phyloP scores from a whole-genome alignment of 805 yeast genomes.

The Yarrowia porcina region DNA sequence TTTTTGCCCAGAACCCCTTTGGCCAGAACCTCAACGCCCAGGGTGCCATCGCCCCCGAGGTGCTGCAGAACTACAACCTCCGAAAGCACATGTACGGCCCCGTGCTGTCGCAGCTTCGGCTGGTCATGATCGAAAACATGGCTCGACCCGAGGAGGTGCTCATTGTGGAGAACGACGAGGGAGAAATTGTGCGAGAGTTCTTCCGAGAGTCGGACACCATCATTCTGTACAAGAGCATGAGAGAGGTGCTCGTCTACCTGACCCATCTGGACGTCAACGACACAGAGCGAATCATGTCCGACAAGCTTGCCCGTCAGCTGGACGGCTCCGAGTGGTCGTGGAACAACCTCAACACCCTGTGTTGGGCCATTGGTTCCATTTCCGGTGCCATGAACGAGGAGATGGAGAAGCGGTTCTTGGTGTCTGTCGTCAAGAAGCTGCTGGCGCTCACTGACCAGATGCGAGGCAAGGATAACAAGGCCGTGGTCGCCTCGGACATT shows the following conservation, averaged over 20 bases:
- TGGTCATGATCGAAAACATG: constrained; percentile 96
- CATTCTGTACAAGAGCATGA: constrained; percentile 88
- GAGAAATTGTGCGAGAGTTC: constrained; percentile 96
- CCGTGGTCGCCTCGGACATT: constrained; percentile 98
- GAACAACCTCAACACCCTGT: constrained; percentile 93
- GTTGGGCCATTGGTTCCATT: constrained; percentile 99
- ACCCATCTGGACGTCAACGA: constrained; percentile 94
- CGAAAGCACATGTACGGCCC: constrained; percentile 82
- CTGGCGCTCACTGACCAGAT: constrained; percentile 91
- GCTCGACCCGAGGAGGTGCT: constrained; percentile 98
- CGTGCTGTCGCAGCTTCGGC: constrained; percentile 75
- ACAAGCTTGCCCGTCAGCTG: constrained; percentile 81
- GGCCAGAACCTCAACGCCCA: constrained; percentile 42
- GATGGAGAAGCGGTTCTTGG: constrained; percentile 91
- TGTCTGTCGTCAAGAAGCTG: constrained; percentile 87
- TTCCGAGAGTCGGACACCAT: constrained; percentile 97
- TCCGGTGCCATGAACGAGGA: constrained; percentile 99
- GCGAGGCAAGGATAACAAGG: constrained; percentile 96
- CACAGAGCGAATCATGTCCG: constrained; percentile 90
- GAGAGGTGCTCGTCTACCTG: constrained; percentile 90
- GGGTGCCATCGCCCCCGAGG: constrained; percentile 76
- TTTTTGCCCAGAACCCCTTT: constrained; percentile 58
- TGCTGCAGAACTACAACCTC: constrained; percentile 72
- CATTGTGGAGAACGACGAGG: constrained; percentile 96
- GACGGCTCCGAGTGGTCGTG: constrained; percentile 99